Conservation (phyloP, 2,329 filamentous ascomycete genomes). For the Diaporthe australafricana region DNA sequence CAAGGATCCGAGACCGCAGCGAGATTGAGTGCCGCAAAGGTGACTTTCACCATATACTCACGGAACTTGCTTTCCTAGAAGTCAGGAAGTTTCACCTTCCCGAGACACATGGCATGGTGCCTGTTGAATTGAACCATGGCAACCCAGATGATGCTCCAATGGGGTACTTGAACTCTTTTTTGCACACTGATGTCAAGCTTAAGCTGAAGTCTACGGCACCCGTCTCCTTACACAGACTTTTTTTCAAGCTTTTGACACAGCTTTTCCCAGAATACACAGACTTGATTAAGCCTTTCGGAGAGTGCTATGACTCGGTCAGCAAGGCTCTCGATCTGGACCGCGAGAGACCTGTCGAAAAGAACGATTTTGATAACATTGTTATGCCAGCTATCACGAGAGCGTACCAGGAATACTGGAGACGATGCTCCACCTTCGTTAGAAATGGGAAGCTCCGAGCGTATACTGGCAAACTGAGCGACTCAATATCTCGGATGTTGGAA, state of each 20-base stretch:
- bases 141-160: not conserved
- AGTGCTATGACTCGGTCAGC: not conserved
- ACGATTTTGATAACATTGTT: not conserved
- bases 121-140: not conserved
- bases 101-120: not conserved
- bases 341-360: too few relatives aligned
- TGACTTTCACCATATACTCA: not conserved
- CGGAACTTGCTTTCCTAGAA: not conserved
- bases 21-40: not conserved
- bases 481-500: not conserved
- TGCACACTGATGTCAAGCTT: not conserved
- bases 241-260: not conserved
- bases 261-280: not conserved
- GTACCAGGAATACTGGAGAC: not conserved
- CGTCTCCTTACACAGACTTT: not conserved
- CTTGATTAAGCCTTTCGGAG: not conserved
- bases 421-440: not conserved
- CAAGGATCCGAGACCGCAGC: not conserved
- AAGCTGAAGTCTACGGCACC: not conserved
- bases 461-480: not conserved
- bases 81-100: not conserved
- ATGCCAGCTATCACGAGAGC: not conserved
- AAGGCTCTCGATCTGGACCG: not conserved
- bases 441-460: not conserved
- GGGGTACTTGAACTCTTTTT: not conserved